Percentiles rank a stretch among this genome's conserved stretches.
Evolutionary conservation across 148 eudicot species (phyloP).

Genomic region (Cornus kousa): DNA sequence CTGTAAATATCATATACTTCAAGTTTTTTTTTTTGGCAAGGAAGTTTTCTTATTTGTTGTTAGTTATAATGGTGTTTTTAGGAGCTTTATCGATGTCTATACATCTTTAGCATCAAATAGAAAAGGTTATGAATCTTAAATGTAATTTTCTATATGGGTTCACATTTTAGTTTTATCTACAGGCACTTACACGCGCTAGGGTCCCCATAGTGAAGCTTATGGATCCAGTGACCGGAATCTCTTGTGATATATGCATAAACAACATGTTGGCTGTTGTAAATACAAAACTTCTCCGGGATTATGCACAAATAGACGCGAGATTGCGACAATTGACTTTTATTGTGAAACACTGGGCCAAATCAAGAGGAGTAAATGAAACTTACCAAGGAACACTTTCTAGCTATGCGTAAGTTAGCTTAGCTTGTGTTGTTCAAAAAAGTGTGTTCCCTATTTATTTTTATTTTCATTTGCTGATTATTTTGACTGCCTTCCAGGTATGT

Average conservation of each 20-base stretch:
- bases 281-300: slow-evolving; percentile 86
- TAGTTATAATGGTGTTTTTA: too few relatives aligned
- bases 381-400: slow-evolving; percentile 95
- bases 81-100: too few relatives aligned
- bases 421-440: not conserved
- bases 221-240: slow-evolving; percentile 87
- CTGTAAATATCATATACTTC: too few relatives aligned
- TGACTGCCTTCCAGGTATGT: slow-evolving; percentile 68
- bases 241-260: slow-evolving; percentile 93
- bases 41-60: too few relatives aligned
- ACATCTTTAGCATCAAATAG: too few relatives aligned
- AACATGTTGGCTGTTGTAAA: slow-evolving; percentile 90
- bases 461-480: slow-evolving; percentile 14
- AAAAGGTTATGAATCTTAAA: not conserved
- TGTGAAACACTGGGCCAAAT: slow-evolving; percentile 98
- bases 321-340: slow-evolving; percentile 86
- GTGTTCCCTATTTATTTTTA: not conserved
- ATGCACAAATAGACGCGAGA: slow-evolving; percentile 77
- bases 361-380: slow-evolving; percentile 89
- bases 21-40: too few relatives aligned
- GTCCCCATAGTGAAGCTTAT: slow-evolving; percentile 96
- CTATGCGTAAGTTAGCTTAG: slow-evolving; percentile 81
- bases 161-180: slow-evolving; percentile 14
- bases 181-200: slow-evolving; percentile 92
- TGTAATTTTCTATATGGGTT: not conserved